Base-by-base conservation (phyloP, 345 rosid species). In the Citropsis articulata region DNA sequence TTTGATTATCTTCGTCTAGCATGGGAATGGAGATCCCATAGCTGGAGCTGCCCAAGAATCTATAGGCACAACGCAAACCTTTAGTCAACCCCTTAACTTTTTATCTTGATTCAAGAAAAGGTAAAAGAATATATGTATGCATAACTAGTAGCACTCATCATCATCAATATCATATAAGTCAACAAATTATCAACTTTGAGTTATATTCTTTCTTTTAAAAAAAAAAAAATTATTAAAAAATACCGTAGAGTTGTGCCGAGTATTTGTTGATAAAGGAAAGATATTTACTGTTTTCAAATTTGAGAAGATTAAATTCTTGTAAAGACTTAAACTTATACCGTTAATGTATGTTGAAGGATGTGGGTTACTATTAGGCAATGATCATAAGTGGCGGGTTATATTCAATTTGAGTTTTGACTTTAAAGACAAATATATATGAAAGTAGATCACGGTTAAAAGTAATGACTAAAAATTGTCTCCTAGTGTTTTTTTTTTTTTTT, bases 1-100 rank as follows among this genome's bases (percentile, higher is more conserved):
- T 71, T 53, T 40, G 36, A 40, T 13, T 1, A 30, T 35, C 36
- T 42, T 22, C 7, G 50, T 76, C 30, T 53, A 57, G 71, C 24
- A 24, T 57, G 22, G 19, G 31, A 30, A 19, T 18, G 4, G 27
- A 63, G 57, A 74, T 63, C 25, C 62, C 40, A 57, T 25, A 12
- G 70, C 38, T 60, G 57, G 69, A 27, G 72, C 66, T 77, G 80
- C 75, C 76, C 53, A 27, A 36, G 66, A 66, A 19, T 80, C 80
- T 69, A 25, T 3, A 6, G 75, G 83, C 83, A 79, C 21, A 33
- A 36, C n/a, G 5, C 24, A 30, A 62, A 69, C 80, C 48, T 53
- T n/a, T 74, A 42, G 85, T 79, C 85, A 81, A 84, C 71, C 74
- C 56, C 56, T 25, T 21, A 27, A 53, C 71, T 77, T 82, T 65